These are phyloP conservation scores for Nigrospora sphaerica DNA, from an alignment of 2,329 filamentous ascomycete species.

Conservation along the genomic window DNA sequence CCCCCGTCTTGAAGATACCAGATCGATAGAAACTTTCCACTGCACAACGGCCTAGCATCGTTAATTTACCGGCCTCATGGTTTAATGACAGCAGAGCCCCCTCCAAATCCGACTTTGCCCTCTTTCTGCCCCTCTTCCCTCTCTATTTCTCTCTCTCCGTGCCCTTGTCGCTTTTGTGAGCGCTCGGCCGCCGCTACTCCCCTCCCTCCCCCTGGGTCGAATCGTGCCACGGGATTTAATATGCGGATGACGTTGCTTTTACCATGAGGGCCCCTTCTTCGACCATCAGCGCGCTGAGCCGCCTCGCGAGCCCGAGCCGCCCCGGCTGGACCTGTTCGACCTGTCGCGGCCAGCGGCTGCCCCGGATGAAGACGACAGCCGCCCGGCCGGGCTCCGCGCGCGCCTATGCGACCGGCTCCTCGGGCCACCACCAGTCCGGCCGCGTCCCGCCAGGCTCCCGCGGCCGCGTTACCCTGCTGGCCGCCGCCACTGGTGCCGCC, in stretches of 20 bases:
- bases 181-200: not conserved
- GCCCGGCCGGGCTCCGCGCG: slow-evolving; percentile 3
- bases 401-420: slow-evolving; percentile 14
- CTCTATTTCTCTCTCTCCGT: too few relatives aligned
- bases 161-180: too few relatives aligned
- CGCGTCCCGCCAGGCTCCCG: slow-evolving; percentile 5
- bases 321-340: slow-evolving; percentile 38
- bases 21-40: too few relatives aligned
- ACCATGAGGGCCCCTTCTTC: slow-evolving; percentile 31
- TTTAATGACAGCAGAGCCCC: too few relatives aligned
- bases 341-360: slow-evolving; percentile 32
- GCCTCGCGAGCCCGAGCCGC: slow-evolving; percentile 29
- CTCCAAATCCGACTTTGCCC: too few relatives aligned
- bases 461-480: slow-evolving; percentile 28
- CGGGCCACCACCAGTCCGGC: slow-evolving; percentile 7
- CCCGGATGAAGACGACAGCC: slow-evolving; percentile 20
- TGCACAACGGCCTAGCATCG: too few relatives aligned
- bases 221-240: not conserved
- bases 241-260: not conserved
- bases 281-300: slow-evolving; percentile 24
- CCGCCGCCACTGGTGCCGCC: slow-evolving; percentile 44
- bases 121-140: not conserved
- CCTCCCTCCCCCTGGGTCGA: not conserved
- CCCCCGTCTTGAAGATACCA: too few relatives aligned
- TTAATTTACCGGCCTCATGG: too few relatives aligned